phyloP scores from a whole-genome alignment of 169 alveolate genomes.

The Besnoitia besnoiti region DNA sequence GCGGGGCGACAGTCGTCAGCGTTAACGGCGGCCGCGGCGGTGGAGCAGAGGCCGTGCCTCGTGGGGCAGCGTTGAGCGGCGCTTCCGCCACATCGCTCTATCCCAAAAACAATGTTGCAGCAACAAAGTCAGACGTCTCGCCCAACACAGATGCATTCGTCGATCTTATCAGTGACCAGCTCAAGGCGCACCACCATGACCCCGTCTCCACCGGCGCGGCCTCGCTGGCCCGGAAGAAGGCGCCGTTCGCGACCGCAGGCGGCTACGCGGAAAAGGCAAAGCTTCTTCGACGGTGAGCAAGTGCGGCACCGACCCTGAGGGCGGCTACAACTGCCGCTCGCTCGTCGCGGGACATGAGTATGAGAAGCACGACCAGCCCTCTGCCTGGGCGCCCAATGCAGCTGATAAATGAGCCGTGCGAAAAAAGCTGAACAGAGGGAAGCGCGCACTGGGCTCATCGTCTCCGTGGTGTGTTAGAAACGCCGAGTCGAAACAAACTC shows the following conservation, averaged over 20 bases:
- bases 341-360: too few relatives aligned
- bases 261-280: neutral
- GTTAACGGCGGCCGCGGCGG: neutral
- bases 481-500: too few relatives aligned
- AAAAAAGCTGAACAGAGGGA: neutral
- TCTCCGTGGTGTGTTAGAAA: too few relatives aligned
- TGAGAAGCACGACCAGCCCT: neutral
- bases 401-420: neutral
- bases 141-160: constrained; percentile 49
- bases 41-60: neutral
- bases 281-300: constrained; percentile 11
- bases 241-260: neutral
- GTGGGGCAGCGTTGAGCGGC: constrained; percentile 14
- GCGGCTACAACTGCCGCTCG: too few relatives aligned
- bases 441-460: neutral
- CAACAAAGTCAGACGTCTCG: neutral
- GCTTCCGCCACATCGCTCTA: neutral
- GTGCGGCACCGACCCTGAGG: neutral
- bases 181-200: constrained; percentile 35
- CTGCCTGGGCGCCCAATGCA: neutral
- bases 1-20: neutral
- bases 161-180: constrained; percentile 59
- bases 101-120: neutral
- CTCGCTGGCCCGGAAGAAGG: neutral
- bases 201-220: neutral